phyloP scores from a whole-genome alignment of 352 stramenopile genomes.

The Paralagenidium karlingii region DNA sequence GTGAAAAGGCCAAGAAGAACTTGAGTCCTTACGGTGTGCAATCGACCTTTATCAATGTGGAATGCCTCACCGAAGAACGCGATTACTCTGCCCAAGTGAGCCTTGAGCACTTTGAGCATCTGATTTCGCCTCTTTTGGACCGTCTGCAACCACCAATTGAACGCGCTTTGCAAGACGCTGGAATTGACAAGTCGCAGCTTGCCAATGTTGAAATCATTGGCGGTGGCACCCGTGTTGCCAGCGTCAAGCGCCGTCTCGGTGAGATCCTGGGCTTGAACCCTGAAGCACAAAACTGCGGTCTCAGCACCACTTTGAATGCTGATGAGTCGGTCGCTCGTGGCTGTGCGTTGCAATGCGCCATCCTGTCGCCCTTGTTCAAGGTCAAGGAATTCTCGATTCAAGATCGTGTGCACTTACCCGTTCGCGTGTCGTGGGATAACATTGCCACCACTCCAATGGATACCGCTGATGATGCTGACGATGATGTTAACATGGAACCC shows the following conservation, averaged over 20 bases:
- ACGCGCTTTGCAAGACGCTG: constrained; percentile 75
- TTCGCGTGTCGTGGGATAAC: constrained; percentile 91
- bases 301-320: constrained; percentile 98
- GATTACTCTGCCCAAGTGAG: constrained; percentile 94
- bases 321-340: constrained; percentile 96
- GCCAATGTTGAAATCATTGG: constrained; percentile 93
- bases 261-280: constrained; percentile 88
- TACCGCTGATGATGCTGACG: constrained; percentile 69
- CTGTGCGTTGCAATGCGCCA: constrained; percentile 96
- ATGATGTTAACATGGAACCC: constrained; percentile 82
- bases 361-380: constrained; percentile 98
- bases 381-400: constrained; percentile 87
- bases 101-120: constrained; percentile 90
- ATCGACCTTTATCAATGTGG: constrained; percentile 93
- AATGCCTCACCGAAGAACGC: constrained; percentile 96
- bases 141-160: constrained; percentile 80
- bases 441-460: constrained; percentile 27
- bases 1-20: constrained; percentile 99
- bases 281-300: constrained; percentile 90
- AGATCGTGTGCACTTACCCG: constrained; percentile 84
- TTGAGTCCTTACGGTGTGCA: constrained; percentile 93
- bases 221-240: constrained; percentile 91
- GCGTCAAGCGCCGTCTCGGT: constrained; percentile 90
- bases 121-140: constrained; percentile 84
- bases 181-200: constrained; percentile 85